Percentiles rank a stretch among this genome's conserved stretches.
Conservation (phyloP, 352 stramenopile species). For the Globisporangium mamillatum region DNA sequence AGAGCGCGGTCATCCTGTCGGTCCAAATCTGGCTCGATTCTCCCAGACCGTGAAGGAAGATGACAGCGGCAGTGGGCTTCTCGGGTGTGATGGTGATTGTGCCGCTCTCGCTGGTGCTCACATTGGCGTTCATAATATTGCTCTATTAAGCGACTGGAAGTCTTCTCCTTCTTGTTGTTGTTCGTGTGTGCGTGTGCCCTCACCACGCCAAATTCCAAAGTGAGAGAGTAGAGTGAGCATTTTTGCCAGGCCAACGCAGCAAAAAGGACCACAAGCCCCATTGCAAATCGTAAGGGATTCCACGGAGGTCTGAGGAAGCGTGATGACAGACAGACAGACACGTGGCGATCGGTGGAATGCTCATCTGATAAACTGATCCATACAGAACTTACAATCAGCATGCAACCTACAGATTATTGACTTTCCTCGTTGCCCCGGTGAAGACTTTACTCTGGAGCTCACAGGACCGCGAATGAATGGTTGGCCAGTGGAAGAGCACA, state of each 20-base stretch:
- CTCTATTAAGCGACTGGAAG: neutral
- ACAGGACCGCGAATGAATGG: too few relatives aligned
- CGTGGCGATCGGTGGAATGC: neutral
- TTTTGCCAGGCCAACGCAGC: neutral
- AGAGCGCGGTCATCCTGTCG: slow-evolving; percentile 55
- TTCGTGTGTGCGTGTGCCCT: neutral
- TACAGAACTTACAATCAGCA: too few relatives aligned
- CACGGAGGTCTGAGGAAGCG: neutral
- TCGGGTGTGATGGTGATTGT: slow-evolving; percentile 32
- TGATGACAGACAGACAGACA: neutral
- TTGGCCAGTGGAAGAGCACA: too few relatives aligned
- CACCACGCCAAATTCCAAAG: neutral
- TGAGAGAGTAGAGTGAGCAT: neutral
- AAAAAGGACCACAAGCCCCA: neutral
- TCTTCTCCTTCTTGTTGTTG: neutral
- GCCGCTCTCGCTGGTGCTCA: slow-evolving; percentile 20
- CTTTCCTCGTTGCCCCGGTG: too few relatives aligned
- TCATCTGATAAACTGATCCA: too few relatives aligned
- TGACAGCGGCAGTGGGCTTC: slow-evolving; percentile 33
- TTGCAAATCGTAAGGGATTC: neutral
- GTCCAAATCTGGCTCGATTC: slow-evolving; percentile 89
- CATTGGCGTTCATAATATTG: slow-evolving; percentile 17
- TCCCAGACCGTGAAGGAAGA: slow-evolving; percentile 90
- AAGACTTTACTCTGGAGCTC: too few relatives aligned
- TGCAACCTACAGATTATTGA: too few relatives aligned